Conservation (phyloP, 306 rosid species). For the Vigna mungo region DNA sequence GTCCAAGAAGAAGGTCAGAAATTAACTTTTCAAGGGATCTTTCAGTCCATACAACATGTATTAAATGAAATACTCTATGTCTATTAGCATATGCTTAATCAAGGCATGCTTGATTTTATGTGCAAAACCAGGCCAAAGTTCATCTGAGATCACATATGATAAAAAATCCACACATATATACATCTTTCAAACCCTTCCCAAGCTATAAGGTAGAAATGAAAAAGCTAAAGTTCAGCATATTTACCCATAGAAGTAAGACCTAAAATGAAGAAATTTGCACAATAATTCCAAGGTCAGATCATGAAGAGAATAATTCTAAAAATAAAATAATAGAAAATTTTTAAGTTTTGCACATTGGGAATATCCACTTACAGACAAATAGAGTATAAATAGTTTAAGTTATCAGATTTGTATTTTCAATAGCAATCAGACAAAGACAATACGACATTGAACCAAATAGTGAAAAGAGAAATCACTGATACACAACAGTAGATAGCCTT, state of each 20-base stretch:
- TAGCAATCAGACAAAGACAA: not conserved
- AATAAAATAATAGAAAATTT: not conserved
- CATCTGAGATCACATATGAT: constrained; percentile 30
- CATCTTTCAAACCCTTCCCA: constrained; percentile 28
- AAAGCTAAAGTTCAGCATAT: constrained; percentile 28
- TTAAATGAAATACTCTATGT: constrained; percentile 7
- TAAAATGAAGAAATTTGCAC: not conserved
- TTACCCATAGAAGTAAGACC: constrained; percentile 3
- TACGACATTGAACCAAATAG: not conserved
- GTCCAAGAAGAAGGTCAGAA: constrained; percentile 15
- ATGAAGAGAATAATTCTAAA: constrained; percentile 2
- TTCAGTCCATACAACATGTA: constrained; percentile 14
- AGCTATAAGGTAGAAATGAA: not conserved
- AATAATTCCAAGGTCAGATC: not conserved
- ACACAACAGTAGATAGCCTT: not conserved
- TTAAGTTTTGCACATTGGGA: not conserved
- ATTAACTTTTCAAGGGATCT: constrained; percentile 2
- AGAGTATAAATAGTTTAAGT: not conserved
- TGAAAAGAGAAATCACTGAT: not conserved
- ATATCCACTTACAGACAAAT: constrained; percentile 19
- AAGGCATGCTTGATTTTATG: not conserved
- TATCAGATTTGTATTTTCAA: not conserved
- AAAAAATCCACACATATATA: constrained; percentile 14
- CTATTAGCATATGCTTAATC: constrained; percentile 15
- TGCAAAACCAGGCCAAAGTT: constrained; percentile 22